Evolutionary conservation across 2,329 filamentous ascomycete genomes (phyloP), one percentile per base, ranked within the genome.

Genomic region (Verticillium nonalfalfae): DNA sequence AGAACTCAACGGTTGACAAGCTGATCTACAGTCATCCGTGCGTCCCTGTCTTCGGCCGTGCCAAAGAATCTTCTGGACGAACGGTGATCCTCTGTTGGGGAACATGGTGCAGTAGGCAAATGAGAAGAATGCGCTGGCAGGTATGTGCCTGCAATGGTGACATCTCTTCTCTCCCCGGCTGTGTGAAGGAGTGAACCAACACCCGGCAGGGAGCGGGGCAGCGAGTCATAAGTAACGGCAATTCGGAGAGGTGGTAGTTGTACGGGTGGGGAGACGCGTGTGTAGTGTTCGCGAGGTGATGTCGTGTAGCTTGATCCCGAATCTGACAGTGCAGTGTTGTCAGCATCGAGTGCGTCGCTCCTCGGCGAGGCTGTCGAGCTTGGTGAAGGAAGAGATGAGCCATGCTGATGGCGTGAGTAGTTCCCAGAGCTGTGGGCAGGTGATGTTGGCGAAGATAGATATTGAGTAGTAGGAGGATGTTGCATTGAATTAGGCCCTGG

Each of bases 301-400:
- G 81, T 81, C 4, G 86, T 86, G 70, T 85, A 84, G 61, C 83
- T 80, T 1, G 87, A 89, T 64, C 83, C 82, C 34, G 79, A 78
- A 71, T 95, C 91, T 0, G 90, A 92, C 58, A 90, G 80, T 64
- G 91, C 80, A 1, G 89, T 90, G 7, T 88, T 88, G 4, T 87
- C 85, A 35, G 80, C 79, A 55, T 89, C 87, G 15, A 82, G 76
- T 2, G 79, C 82, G 18, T 82, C 80, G 58, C 78, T 74, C 62
- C 80, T 77, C 2, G 88, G 90, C 0, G 76, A 77, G 34, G 61
- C 52, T 60, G 63, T 59, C 61, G 66, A 56, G 57, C 64, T 50
- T 56, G 65, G 57, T 57, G 66, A 56, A 55, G 66, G 62, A n/a
- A 61, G 50, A 10, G 26, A 52, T n/a, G 45, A 52, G 45, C 18